Evolutionary conservation across 495 filamentous ascomycete species (phyloP), one percentile per base, ranked within the genome.

Genomic region (Aspergillus sclerotiicarbonarius): DNA sequence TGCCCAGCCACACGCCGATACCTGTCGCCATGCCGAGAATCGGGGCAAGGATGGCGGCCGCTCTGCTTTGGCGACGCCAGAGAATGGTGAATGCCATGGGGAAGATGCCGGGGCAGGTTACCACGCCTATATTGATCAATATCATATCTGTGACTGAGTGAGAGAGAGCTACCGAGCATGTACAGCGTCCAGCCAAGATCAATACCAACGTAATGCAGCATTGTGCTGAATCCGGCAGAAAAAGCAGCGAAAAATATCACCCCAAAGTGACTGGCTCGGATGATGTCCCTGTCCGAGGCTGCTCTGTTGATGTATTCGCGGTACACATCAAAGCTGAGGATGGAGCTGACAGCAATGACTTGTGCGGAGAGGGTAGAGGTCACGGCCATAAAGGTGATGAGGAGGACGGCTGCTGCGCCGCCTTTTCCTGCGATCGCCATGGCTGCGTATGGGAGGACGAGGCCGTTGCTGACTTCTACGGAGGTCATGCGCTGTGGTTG

Each of bases 1-100:
- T 71, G 18, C 64, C 69, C 13, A 80, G 62, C 71, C 76, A 79
- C 29, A 67, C 67, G 8, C 66, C 65, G 18, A 79, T 52, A 4
- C 73, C 71, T 2, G 69, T 63, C 16, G 57, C 57, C 32, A 76
- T 83, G 3, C 74, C 73, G 2, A 71, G 56, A 9, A 75, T 57
- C 8, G 76, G 70, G n/a, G 67, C 62, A 8, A 69, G 45, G 25
- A 71, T 69, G 15, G 71, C 69, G 4, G 68, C 71, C 2, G 61
- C 49, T 44, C 59, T 64, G 19, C 63, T 70, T 57, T 76, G 73
- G 19, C 66, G 56, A 16, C 60, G 63, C 76, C 76, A 77, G 29
- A 76, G 57, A 21, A 79, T 62, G 8, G 75, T 67, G 45, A 75
- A 69, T 30, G 65, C 57, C 21, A 68, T 64, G 15, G 74, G 74